Evolutionary conservation across 371 early-diverging fungal genomes (phyloP).

Genomic region (Furculomyces boomerangus): DNA sequence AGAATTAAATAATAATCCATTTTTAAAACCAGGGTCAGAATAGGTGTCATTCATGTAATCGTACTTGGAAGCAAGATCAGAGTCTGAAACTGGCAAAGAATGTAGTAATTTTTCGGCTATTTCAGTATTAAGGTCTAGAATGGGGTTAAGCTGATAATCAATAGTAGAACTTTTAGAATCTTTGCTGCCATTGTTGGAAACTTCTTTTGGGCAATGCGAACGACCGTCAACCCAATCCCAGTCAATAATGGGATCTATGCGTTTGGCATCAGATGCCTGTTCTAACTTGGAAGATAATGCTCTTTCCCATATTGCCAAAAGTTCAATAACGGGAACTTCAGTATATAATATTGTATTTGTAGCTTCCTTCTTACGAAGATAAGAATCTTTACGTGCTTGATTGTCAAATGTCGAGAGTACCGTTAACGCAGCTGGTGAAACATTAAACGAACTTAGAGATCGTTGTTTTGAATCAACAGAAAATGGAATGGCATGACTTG

Average conservation of each 20-base stretch:
- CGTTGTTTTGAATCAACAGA: neutral
- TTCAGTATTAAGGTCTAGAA: too few species aligned
- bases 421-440: neutral
- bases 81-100: too few species aligned
- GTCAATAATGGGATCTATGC: neutral
- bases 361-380: neutral
- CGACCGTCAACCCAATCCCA: conserved; percentile 1
- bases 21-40: conserved; percentile 26
- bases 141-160: too few species aligned
- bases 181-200: too few species aligned
- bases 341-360: neutral
- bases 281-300: conserved; percentile 1
- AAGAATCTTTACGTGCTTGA: neutral
- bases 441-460: too few species aligned
- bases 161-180: too few species aligned
- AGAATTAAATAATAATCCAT: conserved; percentile 23
- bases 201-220: too few species aligned
- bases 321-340: conserved; percentile 2
- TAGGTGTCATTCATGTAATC: conserved; percentile 13
- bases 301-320: conserved; percentile 3
- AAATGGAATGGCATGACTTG: neutral
- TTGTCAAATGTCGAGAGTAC: neutral
- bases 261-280: conserved; percentile 2
- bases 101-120: too few species aligned
- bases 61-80: conserved; percentile 13